Evolutionary conservation across 2,329 filamentous ascomycete genomes (phyloP), one percentile per base, ranked within the genome.

Genomic region (Fusarium lyarnte): DNA sequence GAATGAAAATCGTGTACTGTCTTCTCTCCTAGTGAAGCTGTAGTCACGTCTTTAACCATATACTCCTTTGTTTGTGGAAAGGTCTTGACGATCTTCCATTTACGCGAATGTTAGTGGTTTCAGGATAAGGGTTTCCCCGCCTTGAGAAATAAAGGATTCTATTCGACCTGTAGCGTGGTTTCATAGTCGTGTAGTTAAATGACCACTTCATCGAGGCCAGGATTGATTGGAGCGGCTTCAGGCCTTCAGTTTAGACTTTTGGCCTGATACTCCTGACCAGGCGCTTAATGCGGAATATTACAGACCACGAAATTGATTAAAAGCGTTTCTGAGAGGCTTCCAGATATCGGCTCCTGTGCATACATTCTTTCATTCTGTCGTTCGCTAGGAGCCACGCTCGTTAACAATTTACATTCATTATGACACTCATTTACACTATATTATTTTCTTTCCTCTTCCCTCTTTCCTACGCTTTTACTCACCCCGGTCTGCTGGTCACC

Each of bases 401-500:
- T 29, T 53, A 21, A 9, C 19, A n/a, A 7, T n/a, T 39, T n/a
- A 9, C 25, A 39, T 29, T 53, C 33, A 39, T 53, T 17, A 53
- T 53, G 49, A 53, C 49, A n/a, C 49, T 53, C 49, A n/a, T 53
- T 53, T 53, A 53, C 14, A 53, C 49, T 13, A 39, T 53, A 7
- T 27, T 53, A 0, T n/a, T 53, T 39, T 53, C 23, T 39, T 29
- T 38, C 39, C 33, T 53, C 64, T 80, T 86, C 11, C 80, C 81
- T 0, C 10, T 42, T 17, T 39, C 36, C 8, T 39, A 25, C 7
- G 58, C 53, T 6, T 62, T 62, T 3, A 62, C 31, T 6, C 58
- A 62, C 5, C 58, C 58, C 1, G 58, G 58, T 27, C 53, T 62
- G 2, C 5, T 62, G 0, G 58, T 46, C 2, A 45, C 58, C 23